These are phyloP conservation scores for Ambrosiella beaveri DNA, from an alignment of 2,329 filamentous ascomycete genomes.

Conservation along the genomic window DNA sequence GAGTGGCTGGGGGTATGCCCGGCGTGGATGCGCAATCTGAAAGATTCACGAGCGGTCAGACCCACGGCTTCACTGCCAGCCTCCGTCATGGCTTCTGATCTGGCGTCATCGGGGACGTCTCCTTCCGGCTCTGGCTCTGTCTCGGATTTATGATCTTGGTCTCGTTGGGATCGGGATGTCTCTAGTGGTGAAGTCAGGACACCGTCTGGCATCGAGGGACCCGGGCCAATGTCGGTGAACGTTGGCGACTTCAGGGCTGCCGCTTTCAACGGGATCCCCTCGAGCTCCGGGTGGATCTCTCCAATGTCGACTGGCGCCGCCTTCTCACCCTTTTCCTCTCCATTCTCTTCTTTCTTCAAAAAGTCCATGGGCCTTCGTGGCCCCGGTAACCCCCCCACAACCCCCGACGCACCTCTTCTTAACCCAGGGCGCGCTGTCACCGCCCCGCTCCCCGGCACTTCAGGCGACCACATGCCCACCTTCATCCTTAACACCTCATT, in stretches of 20 bases:
- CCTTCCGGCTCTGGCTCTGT: too few species aligned
- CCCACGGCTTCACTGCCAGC: constrained; percentile 20
- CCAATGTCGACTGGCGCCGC: constrained; percentile 36
- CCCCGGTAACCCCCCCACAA: constrained; percentile 7
- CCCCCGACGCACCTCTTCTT: not conserved
- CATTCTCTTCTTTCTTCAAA: constrained; percentile 15
- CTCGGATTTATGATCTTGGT: too few species aligned
- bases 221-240: constrained; percentile 24
- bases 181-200: not conserved
- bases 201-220: not conserved
- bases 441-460: not conserved
- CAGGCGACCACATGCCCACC: not conserved
- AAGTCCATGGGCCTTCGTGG: constrained; percentile 20
- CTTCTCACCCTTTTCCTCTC: constrained; percentile 1
- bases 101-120: not conserved
- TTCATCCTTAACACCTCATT: constrained; percentile 18
- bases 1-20: constrained; percentile 47
- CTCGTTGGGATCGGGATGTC: not conserved
- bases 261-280: constrained; percentile 39
- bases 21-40: constrained; percentile 42
- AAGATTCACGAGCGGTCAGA: constrained; percentile 30
- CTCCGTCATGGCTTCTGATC: not conserved
- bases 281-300: constrained; percentile 39
- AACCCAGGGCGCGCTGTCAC: not conserved
- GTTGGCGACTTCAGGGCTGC: constrained; percentile 35